Base-by-base conservation (phyloP, 768 basidiomycete genomes). In the Termitomyces heimii region DNA sequence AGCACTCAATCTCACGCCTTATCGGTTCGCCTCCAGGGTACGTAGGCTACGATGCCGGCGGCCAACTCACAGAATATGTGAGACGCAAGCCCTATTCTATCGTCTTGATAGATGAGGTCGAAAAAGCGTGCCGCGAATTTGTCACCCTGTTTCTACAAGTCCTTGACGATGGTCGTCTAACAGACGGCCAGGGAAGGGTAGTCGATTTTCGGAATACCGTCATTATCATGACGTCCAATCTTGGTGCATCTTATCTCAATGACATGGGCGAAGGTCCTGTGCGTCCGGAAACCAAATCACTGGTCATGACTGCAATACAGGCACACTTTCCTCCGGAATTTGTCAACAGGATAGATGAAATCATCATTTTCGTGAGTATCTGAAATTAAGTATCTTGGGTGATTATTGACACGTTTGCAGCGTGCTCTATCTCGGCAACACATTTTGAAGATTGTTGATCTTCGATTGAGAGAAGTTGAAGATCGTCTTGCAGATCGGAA, bases 181-280 rank as follows among this genome's bases (percentile, higher is more conserved):
- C 94, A 22, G 94, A 96, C 63, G 89, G 93, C 7, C 93, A 95
- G 71, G 94, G 94, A n/a, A 84, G 89, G 59, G 77, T 92, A 42
- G 83, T 92, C 20, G 88, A 92, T 71, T 94, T 93, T 79, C 79
- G 86, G 57, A 95, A 94, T 68, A 92, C 92, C 1, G 90, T 96
- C 66, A 92, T 96, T 68, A 89, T 94, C 71, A 89, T 96, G 85
- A 96, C 94, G 4, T 93, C 91, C 49, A 98, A 98, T 68, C 79
- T 96, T 20, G 94, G 92, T 44, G 88, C 90, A 5, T 76, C 78
- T 22, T 89, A 81, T 71, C 77, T 92, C 47, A 83, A 88, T 55
- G 91, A 92, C 49, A 81, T 88, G 76, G 80, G 79, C 3, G 83
- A 86, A 58, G 91, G 91, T 4, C 76, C 82, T 0, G 83, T 96